A percentile compares a stretch with the other conserved stretches of the same genome.
Conservation (phyloP, 345 rosid species). For the Eucalyptus cloeziana region DNA sequence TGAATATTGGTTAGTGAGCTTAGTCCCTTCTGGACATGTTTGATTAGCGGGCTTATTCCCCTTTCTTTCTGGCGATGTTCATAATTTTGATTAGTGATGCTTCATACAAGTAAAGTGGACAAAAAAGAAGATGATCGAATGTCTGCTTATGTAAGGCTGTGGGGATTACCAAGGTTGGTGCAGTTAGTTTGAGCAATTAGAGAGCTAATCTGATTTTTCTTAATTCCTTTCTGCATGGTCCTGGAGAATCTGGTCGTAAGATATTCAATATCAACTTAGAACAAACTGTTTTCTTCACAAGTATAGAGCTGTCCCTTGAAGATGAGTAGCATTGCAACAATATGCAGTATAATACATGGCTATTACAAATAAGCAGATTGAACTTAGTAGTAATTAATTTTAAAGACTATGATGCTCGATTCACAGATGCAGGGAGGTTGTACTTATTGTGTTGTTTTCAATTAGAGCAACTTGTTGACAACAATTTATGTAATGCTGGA, state of each 20-base stretch:
- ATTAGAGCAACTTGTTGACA: background rate
- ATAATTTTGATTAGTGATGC: background rate
- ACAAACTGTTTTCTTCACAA: background rate
- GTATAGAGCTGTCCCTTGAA: background rate
- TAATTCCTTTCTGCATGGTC: background rate
- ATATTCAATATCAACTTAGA: background rate
- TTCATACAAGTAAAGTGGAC: background rate
- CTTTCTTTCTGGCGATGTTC: background rate
- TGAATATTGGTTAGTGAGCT: background rate
- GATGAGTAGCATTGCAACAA: background rate
- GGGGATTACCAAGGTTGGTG: background rate
- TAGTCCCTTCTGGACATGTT: background rate
- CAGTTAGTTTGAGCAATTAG: background rate
- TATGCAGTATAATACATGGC: background rate
- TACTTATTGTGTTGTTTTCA: background rate
- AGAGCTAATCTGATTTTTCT: background rate
- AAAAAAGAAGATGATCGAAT: background rate
- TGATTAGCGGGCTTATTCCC: background rate
- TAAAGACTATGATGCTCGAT: background rate
- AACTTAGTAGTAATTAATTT: background rate
- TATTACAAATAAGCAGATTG: background rate
- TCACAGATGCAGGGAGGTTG: background rate
- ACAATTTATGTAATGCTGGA: background rate
- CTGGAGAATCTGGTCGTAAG: background rate
- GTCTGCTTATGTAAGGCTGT: background rate